Evolutionary conservation across 352 stramenopile genomes (phyloP).

Genomic region (Phytophthora palmivora): DNA sequence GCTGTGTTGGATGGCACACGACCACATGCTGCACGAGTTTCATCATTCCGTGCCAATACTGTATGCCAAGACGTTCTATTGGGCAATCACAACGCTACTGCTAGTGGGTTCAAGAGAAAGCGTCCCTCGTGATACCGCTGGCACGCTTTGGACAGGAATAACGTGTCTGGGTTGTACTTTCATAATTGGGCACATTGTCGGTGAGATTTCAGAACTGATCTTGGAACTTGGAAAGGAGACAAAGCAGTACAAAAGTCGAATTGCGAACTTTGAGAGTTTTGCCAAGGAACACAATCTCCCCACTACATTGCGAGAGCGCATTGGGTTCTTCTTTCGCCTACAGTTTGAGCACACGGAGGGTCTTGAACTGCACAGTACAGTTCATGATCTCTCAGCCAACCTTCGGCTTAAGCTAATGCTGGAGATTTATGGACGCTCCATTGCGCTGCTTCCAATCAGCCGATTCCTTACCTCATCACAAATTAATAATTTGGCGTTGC

Average conservation of each 20-base stretch:
- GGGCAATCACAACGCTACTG: slow-evolving; percentile 70
- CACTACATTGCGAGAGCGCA: slow-evolving; percentile 53
- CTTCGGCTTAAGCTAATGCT: slow-evolving; percentile 79
- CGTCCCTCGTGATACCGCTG: slow-evolving; percentile 47
- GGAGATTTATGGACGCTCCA: slow-evolving; percentile 68
- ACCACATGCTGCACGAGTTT: slow-evolving; percentile 74
- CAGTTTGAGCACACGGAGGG: slow-evolving; percentile 67
- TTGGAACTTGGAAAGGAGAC: slow-evolving; percentile 75
- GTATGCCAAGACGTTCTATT: slow-evolving; percentile 79
- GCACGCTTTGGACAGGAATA: slow-evolving; percentile 64
- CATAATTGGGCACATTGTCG: slow-evolving; percentile 81
- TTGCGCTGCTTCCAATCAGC: slow-evolving; percentile 61
- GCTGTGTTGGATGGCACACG: slow-evolving; percentile 67
- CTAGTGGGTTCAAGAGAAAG: slow-evolving; percentile 70
- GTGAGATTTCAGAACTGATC: slow-evolving; percentile 81
- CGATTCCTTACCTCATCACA: slow-evolving; percentile 58
- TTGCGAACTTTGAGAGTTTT: slow-evolving; percentile 81
- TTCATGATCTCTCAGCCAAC: slow-evolving; percentile 73
- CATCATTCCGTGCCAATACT: slow-evolving; percentile 55
- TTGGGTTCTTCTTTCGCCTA: slow-evolving; percentile 67
- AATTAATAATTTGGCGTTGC: slow-evolving; percentile 71
- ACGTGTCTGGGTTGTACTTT: slow-evolving; percentile 75
- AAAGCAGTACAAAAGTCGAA: slow-evolving; percentile 72
- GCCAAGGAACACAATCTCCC: slow-evolving; percentile 67
- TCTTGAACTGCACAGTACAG: slow-evolving; percentile 53